Conservation (phyloP, 2,329 filamentous ascomycete species). For the Polychaeton citri region DNA sequence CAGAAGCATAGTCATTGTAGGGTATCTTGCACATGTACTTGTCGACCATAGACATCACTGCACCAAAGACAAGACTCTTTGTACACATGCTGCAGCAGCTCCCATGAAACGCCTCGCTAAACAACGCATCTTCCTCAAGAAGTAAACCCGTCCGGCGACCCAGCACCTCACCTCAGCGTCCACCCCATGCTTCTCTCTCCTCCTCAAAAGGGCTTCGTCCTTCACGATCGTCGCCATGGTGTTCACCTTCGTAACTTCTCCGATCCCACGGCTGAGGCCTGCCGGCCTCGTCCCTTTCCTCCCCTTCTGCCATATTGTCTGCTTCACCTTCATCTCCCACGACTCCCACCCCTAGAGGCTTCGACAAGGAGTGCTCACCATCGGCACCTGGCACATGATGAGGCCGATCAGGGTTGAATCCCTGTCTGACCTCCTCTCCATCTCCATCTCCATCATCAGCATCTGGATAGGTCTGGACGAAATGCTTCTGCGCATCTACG, state of each 20-base stretch:
- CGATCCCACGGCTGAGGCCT: conserved; percentile 20
- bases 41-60: too few species aligned
- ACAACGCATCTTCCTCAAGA: too few species aligned
- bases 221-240: not conserved
- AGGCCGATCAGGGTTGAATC: conserved; percentile 38
- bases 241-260: conserved; percentile 7
- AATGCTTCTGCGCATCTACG: conserved; percentile 37
- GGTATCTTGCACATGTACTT: too few species aligned
- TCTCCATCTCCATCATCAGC: conserved; percentile 32
- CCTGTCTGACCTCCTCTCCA: conserved; percentile 40
- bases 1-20: too few species aligned
- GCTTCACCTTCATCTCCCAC: conserved; percentile 24
- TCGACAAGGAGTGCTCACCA: conserved; percentile 29
- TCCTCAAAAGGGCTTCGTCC: conserved; percentile 11
- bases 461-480: conserved; percentile 37
- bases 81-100: too few species aligned
- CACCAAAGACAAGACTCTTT: too few species aligned
- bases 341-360: conserved; percentile 30
- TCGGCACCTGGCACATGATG: conserved; percentile 28
- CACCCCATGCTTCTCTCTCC: conserved; percentile 14
- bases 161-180: too few species aligned
- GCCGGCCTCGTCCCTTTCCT: conserved; percentile 13
- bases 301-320: conserved; percentile 4
- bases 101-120: too few species aligned
- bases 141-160: too few species aligned